Evolutionary conservation across 495 filamentous ascomycete genomes (phyloP).

Genomic region (Penicillium lagena): DNA sequence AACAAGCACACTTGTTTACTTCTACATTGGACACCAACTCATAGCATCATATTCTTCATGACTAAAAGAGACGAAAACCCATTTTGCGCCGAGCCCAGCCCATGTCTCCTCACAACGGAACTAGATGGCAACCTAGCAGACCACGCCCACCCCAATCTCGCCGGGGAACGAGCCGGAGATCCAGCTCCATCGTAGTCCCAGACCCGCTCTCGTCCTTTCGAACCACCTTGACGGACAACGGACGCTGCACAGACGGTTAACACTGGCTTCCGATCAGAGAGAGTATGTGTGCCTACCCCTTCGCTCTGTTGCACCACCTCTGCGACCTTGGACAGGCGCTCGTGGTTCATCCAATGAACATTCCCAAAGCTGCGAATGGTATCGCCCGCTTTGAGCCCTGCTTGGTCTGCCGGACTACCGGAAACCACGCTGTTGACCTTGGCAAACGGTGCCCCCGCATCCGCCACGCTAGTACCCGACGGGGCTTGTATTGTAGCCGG

Average conservation of each 20-base stretch:
- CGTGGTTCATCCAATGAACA: conserved; percentile 76
- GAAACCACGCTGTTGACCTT: conserved; percentile 78
- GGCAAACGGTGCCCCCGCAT: conserved; percentile 69
- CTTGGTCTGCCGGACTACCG: conserved; percentile 74
- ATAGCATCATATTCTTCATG: conserved; percentile 3
- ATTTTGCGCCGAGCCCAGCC: background rate
- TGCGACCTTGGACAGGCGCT: conserved; percentile 74
- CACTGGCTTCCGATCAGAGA: background rate
- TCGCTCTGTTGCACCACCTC: conserved; percentile 82
- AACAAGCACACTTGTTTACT: conserved; percentile 4
- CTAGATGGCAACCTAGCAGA: conserved; percentile 78
- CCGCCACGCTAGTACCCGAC: conserved; percentile 4
- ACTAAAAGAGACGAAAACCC: conserved; percentile 1
- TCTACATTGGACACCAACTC: background rate
- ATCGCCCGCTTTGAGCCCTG: conserved; percentile 82
- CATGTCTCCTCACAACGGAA: conserved; percentile 49
- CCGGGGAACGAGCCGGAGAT: conserved; percentile 65
- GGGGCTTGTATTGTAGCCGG: conserved; percentile 11
- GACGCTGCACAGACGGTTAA: conserved; percentile 37
- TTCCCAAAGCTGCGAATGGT: conserved; percentile 75
- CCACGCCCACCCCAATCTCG: conserved; percentile 85
- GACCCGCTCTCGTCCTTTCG: conserved; percentile 38
- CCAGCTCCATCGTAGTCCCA: conserved; percentile 47
- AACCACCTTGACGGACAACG: conserved; percentile 64
- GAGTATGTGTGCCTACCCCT: conserved; percentile 56